These are phyloP conservation scores for Pulveroboletus sp. DNA, from an alignment of 768 basidiomycete species.

Conservation along the genomic window DNA sequence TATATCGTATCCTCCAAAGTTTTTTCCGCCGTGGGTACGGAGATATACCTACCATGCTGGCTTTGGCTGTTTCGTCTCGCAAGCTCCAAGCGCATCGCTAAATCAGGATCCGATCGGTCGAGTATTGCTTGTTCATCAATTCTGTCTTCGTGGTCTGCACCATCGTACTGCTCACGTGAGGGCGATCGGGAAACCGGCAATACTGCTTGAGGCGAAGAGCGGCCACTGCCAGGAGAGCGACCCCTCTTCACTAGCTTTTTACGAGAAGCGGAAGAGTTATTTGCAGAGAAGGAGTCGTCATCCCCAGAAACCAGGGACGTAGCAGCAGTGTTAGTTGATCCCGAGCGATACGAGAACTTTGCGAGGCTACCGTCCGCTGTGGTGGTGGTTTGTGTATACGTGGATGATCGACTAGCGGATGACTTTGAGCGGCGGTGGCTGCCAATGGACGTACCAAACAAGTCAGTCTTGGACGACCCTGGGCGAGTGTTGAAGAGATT, in stretches of 20 bases:
- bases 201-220: constrained; percentile 33
- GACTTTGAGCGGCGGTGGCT: constrained; percentile 62
- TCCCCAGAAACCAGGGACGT: constrained; percentile 60
- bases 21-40: constrained; percentile 39
- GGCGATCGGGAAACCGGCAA: constrained; percentile 38
- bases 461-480: constrained; percentile 64
- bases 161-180: constrained; percentile 39
- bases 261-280: constrained; percentile 42
- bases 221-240: constrained; percentile 38
- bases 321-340: constrained; percentile 58
- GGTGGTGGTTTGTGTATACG: constrained; percentile 63
- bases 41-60: constrained; percentile 50
- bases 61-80: constrained; percentile 81
- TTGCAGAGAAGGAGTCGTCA: constrained; percentile 48
- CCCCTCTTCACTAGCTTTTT: constrained; percentile 43
- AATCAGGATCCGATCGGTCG: constrained; percentile 71
- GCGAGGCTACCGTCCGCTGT: constrained; percentile 63
- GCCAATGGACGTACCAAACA: constrained; percentile 71
- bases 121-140: constrained; percentile 37
- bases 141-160: constrained; percentile 43
- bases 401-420: constrained; percentile 65
- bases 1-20: constrained; percentile 67
- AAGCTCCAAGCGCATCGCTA: constrained; percentile 72
- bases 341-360: constrained; percentile 69
- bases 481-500: constrained; percentile 77